phyloP scores from a whole-genome alignment of 768 basidiomycete species.

The Podaxis mareebaensis region DNA sequence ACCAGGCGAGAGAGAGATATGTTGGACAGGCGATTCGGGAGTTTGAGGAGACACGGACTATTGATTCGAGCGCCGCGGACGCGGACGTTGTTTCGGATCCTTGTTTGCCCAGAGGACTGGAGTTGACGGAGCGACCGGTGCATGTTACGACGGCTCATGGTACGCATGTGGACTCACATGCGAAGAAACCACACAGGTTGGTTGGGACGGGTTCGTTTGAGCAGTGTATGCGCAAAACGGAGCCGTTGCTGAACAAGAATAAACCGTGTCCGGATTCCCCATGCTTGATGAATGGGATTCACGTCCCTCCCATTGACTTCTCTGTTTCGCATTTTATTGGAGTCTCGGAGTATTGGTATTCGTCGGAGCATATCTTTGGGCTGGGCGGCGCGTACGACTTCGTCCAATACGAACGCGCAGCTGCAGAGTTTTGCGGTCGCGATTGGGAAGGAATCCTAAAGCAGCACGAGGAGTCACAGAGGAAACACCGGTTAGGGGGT shows the following conservation, averaged over 20 bases:
- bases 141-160: constrained; percentile 36
- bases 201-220: constrained; percentile 91
- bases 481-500: constrained; percentile 50
- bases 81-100: constrained; percentile 70
- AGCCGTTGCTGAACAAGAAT: constrained; percentile 81
- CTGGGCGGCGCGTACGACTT: constrained; percentile 95
- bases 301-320: constrained; percentile 94
- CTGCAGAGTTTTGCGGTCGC: constrained; percentile 78
- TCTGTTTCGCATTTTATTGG: constrained; percentile 93
- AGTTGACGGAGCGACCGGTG: constrained; percentile 57
- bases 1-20: constrained; percentile 94
- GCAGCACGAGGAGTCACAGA: constrained; percentile 60
- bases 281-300: constrained; percentile 93
- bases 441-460: constrained; percentile 77
- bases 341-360: constrained; percentile 99
- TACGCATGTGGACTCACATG: constrained; percentile 30
- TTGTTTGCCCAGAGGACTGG: constrained; percentile 81
- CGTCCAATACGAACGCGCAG: constrained; percentile 93
- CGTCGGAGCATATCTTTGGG: constrained; percentile 94
- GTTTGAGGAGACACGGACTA: constrained; percentile 44
- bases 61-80: constrained; percentile 28
- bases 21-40: constrained; percentile 65
- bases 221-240: constrained; percentile 71
- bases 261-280: constrained; percentile 80
- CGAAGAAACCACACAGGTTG: constrained; percentile 58